Evolutionary conservation across 2,329 filamentous ascomycete species (phyloP).

Genomic region (Beauveria sp.): DNA sequence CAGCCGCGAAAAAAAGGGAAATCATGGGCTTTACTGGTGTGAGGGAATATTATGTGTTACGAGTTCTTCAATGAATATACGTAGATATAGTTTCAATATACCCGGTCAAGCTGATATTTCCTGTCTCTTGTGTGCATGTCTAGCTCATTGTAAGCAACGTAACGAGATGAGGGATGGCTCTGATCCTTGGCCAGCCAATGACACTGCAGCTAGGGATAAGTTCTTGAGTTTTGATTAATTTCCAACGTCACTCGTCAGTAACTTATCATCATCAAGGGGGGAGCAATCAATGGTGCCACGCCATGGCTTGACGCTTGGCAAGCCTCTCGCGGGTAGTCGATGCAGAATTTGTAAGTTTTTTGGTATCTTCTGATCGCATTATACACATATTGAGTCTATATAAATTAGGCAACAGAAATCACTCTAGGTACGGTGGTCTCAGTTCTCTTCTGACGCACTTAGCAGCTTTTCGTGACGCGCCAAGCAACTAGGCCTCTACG

Average conservation of each 20-base stretch:
- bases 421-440: not conserved
- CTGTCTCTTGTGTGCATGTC: not conserved
- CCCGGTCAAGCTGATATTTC: not conserved
- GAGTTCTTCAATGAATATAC: conserved; percentile 8
- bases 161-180: conserved; percentile 9
- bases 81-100: conserved; percentile 11
- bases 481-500: conserved; percentile 54
- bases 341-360: not conserved
- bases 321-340: not conserved
- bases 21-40: not conserved
- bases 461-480: conserved; percentile 57
- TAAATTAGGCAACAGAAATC: not conserved
- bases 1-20: not conserved
- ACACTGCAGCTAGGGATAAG: no score
- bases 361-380: not conserved
- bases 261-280: not conserved
- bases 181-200: no score
- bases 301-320: not conserved
- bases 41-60: not conserved
- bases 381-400: conserved; percentile 10
- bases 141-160: no score
- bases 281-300: not conserved
- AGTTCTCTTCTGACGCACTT: not conserved
- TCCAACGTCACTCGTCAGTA: not conserved
- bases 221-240: no score